Evolutionary conservation across 371 early-diverging fungal species (phyloP), one percentile per base, ranked within the genome.

Genomic region (Mucor sp.): DNA sequence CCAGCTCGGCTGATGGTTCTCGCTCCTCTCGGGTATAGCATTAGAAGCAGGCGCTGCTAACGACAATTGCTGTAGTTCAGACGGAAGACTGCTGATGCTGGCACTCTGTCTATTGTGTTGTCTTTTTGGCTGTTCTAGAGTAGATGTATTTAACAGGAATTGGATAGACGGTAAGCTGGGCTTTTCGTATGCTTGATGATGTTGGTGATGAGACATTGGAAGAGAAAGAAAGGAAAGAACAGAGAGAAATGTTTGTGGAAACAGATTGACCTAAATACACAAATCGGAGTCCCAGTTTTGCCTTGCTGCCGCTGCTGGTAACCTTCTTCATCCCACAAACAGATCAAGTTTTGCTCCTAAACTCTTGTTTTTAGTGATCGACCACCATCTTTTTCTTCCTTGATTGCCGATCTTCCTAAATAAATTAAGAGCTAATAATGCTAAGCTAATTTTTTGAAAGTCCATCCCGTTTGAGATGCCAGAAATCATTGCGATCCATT

Each of bases 121-220:
- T 41, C 11, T 58, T 44, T 43, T 47, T 14, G 55, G 27, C 14
- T 43, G 27, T 35, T 56, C 57, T 27, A 43, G 27, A 23, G 21
- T 23, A 33, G 62, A 15, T 33, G 25, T n/a, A 56, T 65, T 63
- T 28, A 74, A 43, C 2, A 74, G 25, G 21, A 68, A 74, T 44
- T 74, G 68, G 33, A 74, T 74, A 17, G 74, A 74, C 39, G 74
- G 74, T 43, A 74, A 25, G 27, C 62, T 67, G 6, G 67, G 74
- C n/a, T 74, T 73, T 48, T 72, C 58, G 3, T 60, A 57, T 25
- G 53, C 15, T 53, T 53, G 53, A 27, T 53, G 53, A 27, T 53
- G 21, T 19, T 23, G 57, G n/a, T 65, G 66, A 43, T 55, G 44
- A 7, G 71, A 58, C 68, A 69, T 72, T 33, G 59, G 57, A 32